Evolutionary conservation across 495 filamentous ascomycete genomes (phyloP).

Genomic region (Penicillium dipodomyicola): DNA sequence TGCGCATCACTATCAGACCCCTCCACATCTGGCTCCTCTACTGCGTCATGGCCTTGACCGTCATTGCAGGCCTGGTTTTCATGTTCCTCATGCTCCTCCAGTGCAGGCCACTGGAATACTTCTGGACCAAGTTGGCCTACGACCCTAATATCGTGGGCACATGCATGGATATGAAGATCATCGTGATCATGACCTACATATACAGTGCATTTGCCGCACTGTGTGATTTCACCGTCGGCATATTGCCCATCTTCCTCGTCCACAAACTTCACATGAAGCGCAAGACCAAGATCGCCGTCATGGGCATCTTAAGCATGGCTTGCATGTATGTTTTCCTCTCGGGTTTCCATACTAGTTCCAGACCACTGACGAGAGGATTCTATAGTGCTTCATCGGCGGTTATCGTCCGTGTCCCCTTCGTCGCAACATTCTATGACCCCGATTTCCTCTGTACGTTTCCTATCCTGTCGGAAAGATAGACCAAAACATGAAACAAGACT

Average conservation of each 20-base stretch:
- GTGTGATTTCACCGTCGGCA: conserved; percentile 45
- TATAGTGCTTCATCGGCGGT: conserved; percentile 40
- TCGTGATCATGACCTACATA: conserved; percentile 41
- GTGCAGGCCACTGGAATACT: conserved; percentile 42
- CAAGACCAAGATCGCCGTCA: conserved; percentile 38
- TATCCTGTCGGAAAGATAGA: background rate
- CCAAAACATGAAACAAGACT: background rate
- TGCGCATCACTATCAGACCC: conserved; percentile 42
- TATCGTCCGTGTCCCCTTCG: conserved; percentile 42
- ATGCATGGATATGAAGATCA: conserved; percentile 39
- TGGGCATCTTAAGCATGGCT: conserved; percentile 45
- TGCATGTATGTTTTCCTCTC: conserved; percentile 37
- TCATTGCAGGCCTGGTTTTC: conserved; percentile 36
- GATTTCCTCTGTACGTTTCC: conserved; percentile 42
- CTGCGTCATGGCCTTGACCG: conserved; percentile 37
- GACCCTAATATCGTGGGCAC: conserved; percentile 33
- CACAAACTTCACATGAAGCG: conserved; percentile 37
- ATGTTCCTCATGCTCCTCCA: conserved; percentile 45
- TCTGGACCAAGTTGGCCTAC: conserved; percentile 35
- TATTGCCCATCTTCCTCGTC: conserved; percentile 40
- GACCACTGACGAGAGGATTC: background rate
- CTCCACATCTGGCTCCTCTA: conserved; percentile 40
- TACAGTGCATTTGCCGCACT: conserved; percentile 42
- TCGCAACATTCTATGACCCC: conserved; percentile 34
- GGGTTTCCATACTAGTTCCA: background rate